These are phyloP conservation scores for Pythium sp. DNA, from an alignment of 352 stramenopile genomes.

Conservation along the genomic window DNA sequence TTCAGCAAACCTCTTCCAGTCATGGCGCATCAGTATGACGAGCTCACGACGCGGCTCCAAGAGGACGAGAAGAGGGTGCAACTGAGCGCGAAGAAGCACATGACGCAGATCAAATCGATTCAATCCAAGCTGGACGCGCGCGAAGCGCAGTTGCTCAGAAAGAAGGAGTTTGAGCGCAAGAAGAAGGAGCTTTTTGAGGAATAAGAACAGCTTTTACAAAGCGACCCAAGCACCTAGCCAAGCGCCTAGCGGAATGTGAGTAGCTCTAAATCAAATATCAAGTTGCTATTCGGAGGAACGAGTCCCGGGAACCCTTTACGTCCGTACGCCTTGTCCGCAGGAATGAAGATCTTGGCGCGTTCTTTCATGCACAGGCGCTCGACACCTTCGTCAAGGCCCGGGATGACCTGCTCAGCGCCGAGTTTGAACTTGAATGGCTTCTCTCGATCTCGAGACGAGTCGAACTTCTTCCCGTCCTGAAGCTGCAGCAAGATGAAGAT, in stretches of 20 bases:
- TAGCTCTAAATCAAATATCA: slow-evolving; percentile 93
- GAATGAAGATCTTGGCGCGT: slow-evolving; percentile 85
- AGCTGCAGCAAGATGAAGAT: slow-evolving; percentile 27
- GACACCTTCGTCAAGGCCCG: slow-evolving; percentile 81
- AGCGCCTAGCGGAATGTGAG: slow-evolving; percentile 66
- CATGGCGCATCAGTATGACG: slow-evolving; percentile 33
- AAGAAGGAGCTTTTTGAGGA: slow-evolving; percentile 50
- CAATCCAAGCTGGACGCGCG: slow-evolving; percentile 51
- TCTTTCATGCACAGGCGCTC: slow-evolving; percentile 84
- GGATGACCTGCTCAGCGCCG: slow-evolving; percentile 86
- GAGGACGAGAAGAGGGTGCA: slow-evolving; percentile 32
- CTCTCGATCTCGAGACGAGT: slow-evolving; percentile 69
- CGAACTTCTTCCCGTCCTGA: slow-evolving; percentile 73
- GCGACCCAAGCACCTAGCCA: not conserved
- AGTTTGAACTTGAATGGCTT: slow-evolving; percentile 91
- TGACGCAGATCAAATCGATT: slow-evolving; percentile 49
- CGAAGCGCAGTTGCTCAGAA: slow-evolving; percentile 36
- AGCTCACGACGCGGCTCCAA: slow-evolving; percentile 17
- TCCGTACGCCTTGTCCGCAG: slow-evolving; percentile 83
- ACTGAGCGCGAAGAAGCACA: slow-evolving; percentile 29
- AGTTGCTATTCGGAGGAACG: slow-evolving; percentile 90
- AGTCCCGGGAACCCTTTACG: slow-evolving; percentile 81
- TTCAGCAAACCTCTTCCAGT: slow-evolving; percentile 54
- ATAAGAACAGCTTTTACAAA: slow-evolving; percentile 1
- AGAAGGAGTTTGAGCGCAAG: slow-evolving; percentile 64